Percentiles rank a stretch among this genome's conserved stretches.
Conservation (phyloP, 768 basidiomycete genomes). For the Lentinula edodes region DNA sequence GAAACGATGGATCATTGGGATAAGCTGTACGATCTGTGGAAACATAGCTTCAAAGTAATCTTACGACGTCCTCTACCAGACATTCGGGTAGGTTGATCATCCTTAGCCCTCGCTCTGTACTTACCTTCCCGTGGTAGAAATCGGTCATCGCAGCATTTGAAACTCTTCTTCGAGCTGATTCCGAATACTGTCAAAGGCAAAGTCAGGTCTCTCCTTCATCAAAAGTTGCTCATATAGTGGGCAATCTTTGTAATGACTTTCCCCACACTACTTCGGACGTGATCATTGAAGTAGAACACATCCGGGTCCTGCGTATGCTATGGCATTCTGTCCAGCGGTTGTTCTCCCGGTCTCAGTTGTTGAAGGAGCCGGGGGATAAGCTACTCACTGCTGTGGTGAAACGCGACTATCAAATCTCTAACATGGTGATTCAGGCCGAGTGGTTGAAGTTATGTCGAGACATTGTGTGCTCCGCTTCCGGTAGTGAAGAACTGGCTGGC, state of each 20-base stretch:
- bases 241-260: conserved; percentile 17
- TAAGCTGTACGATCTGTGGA: conserved; percentile 33
- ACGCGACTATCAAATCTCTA: conserved; percentile 32
- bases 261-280: conserved; percentile 17
- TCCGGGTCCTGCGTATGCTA: conserved; percentile 37
- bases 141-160: conserved; percentile 45
- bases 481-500: conserved; percentile 16
- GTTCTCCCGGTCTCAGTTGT: conserved; percentile 29
- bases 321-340: conserved; percentile 50
- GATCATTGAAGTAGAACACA: conserved; percentile 26
- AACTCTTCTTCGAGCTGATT: conserved; percentile 46
- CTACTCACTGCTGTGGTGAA: conserved; percentile 43
- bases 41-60: conserved; percentile 15
- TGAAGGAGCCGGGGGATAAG: conserved; percentile 37
- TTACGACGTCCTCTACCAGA: conserved; percentile 10
- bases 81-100: conserved; percentile 19
- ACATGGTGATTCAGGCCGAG: conserved; percentile 28
- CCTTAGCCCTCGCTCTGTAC: neutral
- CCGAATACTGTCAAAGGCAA: conserved; percentile 34
- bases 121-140: conserved; percentile 21
- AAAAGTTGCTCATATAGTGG: conserved; percentile 4
- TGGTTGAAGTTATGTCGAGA: conserved; percentile 49
- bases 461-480: conserved; percentile 30
- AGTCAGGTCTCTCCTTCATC: conserved; percentile 29
- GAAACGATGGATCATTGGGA: conserved; percentile 37